Conservation (phyloP, 2,329 filamentous ascomycete genomes). For the Xylariaceae sp. region DNA sequence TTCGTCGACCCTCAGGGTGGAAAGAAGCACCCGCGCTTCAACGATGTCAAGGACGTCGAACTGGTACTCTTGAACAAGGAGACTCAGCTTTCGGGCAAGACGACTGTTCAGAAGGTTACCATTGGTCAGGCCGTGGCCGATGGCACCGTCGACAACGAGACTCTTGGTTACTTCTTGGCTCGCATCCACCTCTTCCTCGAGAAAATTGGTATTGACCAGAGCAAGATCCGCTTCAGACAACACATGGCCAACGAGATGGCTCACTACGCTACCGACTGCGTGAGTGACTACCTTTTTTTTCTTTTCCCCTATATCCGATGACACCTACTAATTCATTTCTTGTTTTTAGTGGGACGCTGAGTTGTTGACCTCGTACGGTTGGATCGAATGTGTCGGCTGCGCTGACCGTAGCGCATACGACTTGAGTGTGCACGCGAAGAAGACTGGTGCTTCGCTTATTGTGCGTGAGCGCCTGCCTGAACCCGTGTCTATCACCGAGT, state of each 20-base stretch:
- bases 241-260: conserved; percentile 65
- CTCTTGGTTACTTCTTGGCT: conserved; percentile 93
- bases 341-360: conserved; percentile 74
- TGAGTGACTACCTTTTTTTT: conserved; percentile 2
- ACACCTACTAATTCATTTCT: conserved; percentile 4
- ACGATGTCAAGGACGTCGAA: conserved; percentile 77
- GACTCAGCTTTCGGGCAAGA: conserved; percentile 82
- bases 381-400: conserved; percentile 97
- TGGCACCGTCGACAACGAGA: conserved; percentile 91
- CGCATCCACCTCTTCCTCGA: conserved; percentile 87
- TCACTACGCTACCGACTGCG: conserved; percentile 90
- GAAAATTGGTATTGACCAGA: conserved; percentile 79
- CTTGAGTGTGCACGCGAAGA: conserved; percentile 84
- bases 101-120: conserved; percentile 63
- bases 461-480: conserved; percentile 77
- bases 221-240: conserved; percentile 91
- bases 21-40: conserved; percentile 89
- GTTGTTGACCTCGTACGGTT: conserved; percentile 83
- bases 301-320: not conserved
- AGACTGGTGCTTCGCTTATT: conserved; percentile 78
- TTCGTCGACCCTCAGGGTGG: conserved; percentile 87
- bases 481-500: conserved; percentile 78
- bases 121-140: conserved; percentile 82
- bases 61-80: conserved; percentile 78
- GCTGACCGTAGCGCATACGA: conserved; percentile 95